phyloP scores from a whole-genome alignment of 2,329 filamentous ascomycete species.

The Colletotrichum caudatum region DNA sequence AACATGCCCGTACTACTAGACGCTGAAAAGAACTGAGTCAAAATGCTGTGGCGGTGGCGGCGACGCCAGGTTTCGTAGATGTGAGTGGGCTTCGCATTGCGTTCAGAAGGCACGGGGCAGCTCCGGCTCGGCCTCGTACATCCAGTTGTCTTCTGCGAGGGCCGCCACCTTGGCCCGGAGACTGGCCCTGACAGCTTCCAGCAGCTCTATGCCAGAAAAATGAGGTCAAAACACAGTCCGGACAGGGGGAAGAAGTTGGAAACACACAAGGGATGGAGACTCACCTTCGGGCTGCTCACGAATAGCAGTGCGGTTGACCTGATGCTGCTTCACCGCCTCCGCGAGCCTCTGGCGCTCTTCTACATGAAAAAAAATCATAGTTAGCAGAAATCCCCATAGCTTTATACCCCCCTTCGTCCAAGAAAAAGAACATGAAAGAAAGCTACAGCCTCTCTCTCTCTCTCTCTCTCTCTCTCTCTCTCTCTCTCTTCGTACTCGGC shows the following conservation, averaged over 20 bases:
- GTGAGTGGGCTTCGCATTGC: constrained; percentile 19
- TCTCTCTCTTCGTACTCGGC: background rate
- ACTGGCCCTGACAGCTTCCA: constrained; percentile 77
- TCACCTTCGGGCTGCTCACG: constrained; percentile 67
- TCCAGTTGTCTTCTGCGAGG: constrained; percentile 88
- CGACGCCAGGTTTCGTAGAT: constrained; percentile 42
- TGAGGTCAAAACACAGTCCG: constrained; percentile 14
- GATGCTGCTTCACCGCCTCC: constrained; percentile 72
- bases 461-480: background rate
- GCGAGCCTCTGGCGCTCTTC: constrained; percentile 71
- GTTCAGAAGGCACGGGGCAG: constrained; percentile 55
- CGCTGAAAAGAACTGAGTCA: constrained; percentile 12
- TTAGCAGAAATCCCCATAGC: constrained; percentile 45
- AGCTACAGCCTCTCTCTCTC: background rate
- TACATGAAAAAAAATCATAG: constrained; percentile 46
- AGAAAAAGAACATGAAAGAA: background rate
- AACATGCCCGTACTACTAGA: constrained; percentile 9
- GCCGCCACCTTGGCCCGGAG: constrained; percentile 78
- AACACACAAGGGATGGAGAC: background rate
- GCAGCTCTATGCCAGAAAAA: constrained; percentile 67
- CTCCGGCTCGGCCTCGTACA: constrained; percentile 79
- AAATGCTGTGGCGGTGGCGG: constrained; percentile 25
- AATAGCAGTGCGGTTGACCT: constrained; percentile 65
- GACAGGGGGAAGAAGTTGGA: background rate
- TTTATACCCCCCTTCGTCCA: constrained; percentile 41